Percentiles rank a stretch among this genome's conserved stretches.
Evolutionary conservation across 164 flowering plant species (phyloP).

Genomic region (Protea cynaroides): DNA sequence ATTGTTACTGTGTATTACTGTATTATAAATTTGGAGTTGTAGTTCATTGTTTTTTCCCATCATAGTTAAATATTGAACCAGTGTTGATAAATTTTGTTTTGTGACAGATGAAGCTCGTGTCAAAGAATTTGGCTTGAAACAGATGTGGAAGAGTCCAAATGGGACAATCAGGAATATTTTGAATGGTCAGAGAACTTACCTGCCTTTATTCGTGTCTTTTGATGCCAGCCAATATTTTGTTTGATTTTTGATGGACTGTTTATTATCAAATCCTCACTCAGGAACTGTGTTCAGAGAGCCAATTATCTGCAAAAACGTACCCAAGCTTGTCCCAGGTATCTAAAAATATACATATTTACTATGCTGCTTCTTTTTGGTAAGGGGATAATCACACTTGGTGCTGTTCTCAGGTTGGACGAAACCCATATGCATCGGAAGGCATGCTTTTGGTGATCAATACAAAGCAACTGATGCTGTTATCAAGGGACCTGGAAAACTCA

Average conservation of each 20-base stretch:
- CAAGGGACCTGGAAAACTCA: conserved; percentile 86
- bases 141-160: conserved; percentile 98
- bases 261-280: conserved; percentile 22
- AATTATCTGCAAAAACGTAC: conserved; percentile 85
- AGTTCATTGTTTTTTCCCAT: too few species aligned
- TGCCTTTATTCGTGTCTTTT: not conserved
- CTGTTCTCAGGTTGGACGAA: conserved; percentile 78
- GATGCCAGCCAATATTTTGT: not conserved
- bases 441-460: conserved; percentile 98
- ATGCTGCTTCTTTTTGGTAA: not conserved
- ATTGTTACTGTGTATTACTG: too few species aligned
- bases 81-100: not conserved
- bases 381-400: conserved; percentile 1
- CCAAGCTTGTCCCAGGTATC: conserved; percentile 87
- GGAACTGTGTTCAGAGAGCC: conserved; percentile 99
- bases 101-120: conserved; percentile 84
- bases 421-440: conserved; percentile 98
- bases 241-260: conserved; percentile 1
- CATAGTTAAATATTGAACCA: too few species aligned
- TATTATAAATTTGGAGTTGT: not conserved
- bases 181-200: conserved; percentile 50
- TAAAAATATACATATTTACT: not conserved
- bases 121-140: conserved; percentile 71
- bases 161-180: conserved; percentile 96
- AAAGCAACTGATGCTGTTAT: conserved; percentile 88